Evolutionary conservation across 1,139 yeast species (phyloP).

Genomic region (Sugiyamaella sp.): DNA sequence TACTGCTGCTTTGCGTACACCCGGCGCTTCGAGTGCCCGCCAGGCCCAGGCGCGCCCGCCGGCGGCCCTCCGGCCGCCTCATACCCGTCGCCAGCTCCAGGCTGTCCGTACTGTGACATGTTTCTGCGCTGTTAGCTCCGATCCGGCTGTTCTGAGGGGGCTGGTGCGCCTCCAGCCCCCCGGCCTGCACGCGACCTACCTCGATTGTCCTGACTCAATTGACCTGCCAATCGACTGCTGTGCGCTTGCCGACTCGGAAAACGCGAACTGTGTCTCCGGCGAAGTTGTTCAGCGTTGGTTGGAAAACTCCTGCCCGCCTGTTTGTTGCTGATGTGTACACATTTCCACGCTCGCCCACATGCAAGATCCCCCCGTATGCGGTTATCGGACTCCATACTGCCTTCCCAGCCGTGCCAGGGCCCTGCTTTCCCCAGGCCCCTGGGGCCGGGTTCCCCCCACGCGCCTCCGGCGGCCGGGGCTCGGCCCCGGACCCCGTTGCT

Average conservation of each 20-base stretch:
- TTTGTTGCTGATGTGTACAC: slow-evolving; percentile 1
- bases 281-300: neutral
- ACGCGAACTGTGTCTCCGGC: neutral
- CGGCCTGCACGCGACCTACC: neutral
- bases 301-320: neutral
- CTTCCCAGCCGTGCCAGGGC: no score
- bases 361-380: neutral
- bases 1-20: slow-evolving; percentile 66
- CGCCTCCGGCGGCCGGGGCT: no score
- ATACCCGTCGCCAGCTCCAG: slow-evolving; percentile 4
- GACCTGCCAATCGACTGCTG: no score
- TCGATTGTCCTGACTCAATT: slow-evolving; percentile 11
- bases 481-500: no score
- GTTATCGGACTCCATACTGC: neutral
- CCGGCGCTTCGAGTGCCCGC: slow-evolving; percentile 31
- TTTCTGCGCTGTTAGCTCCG: slow-evolving; percentile 4
- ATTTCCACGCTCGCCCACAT: neutral
- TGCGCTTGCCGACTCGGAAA: neutral
- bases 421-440: no score
- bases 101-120: slow-evolving; percentile 20
- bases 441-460: no score
- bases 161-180: neutral
- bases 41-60: slow-evolving; percentile 19
- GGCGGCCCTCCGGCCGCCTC: slow-evolving; percentile 2
- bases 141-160: neutral